phyloP scores from a whole-genome alignment of 2,329 filamentous ascomycete genomes.

The Cercospora beticola region DNA sequence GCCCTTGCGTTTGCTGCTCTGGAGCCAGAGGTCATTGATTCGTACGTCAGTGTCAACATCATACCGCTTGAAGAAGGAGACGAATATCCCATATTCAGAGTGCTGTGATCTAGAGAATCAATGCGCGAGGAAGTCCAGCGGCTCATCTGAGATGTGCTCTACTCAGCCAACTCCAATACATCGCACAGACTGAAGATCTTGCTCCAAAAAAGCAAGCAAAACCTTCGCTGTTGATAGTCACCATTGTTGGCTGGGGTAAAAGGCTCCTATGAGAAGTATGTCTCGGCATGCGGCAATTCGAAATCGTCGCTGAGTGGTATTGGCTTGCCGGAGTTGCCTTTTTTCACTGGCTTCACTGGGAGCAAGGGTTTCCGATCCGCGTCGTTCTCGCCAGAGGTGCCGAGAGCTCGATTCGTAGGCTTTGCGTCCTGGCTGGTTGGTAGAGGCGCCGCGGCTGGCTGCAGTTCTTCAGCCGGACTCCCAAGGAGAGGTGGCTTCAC shows the following conservation, averaged over 20 bases:
- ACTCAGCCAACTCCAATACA: neutral
- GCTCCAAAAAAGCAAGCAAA: neutral
- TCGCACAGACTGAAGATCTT: neutral
- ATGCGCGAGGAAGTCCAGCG: neutral
- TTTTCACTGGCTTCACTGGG: neutral
- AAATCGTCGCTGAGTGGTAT: constrained; percentile 9
- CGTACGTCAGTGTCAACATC: constrained; percentile 40
- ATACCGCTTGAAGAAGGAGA: constrained; percentile 40
- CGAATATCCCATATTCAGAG: constrained; percentile 37
- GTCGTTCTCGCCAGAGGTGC: neutral
- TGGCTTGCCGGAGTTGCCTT: neutral
- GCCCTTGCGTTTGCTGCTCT: constrained; percentile 41
- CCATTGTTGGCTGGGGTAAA: neutral
- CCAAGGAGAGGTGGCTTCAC: neutral
- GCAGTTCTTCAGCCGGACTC: neutral
- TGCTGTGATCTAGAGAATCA: neutral
- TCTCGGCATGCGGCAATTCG: constrained; percentile 16
- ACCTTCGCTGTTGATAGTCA: neutral
- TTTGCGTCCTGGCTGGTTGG: neutral
- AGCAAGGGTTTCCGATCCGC: neutral
- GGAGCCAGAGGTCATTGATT: constrained; percentile 42
- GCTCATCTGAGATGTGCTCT: neutral
- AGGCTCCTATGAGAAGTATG: constrained; percentile 7
- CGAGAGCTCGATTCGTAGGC: neutral
- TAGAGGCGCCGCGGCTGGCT: neutral